Conservation (phyloP, 495 filamentous ascomycete species). For the Penicillium cinerascens region DNA sequence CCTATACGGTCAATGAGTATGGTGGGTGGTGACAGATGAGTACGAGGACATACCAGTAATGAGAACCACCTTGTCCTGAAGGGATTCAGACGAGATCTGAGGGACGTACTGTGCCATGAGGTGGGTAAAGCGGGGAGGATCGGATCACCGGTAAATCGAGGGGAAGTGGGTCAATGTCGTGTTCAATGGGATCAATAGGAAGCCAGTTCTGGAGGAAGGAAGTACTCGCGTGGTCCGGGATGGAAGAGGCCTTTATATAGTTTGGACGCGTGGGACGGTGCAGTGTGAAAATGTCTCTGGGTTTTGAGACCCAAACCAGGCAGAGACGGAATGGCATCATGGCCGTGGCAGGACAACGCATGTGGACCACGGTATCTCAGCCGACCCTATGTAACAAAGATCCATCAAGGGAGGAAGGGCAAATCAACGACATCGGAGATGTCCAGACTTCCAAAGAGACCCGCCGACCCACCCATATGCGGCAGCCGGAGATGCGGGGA, state of each 20-base stretch:
- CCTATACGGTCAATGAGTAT: slow-evolving; percentile 25
- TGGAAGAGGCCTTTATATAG: background rate
- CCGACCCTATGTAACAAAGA: background rate
- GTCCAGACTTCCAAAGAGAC: background rate
- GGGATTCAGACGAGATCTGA: slow-evolving; percentile 23
- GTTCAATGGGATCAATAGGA: background rate
- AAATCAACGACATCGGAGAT: background rate
- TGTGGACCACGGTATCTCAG: slow-evolving; percentile 4
- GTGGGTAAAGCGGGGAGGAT: background rate
- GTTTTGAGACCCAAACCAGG: background rate
- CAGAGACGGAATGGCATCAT: background rate
- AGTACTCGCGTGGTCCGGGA: background rate
- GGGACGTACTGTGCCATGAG: slow-evolving; percentile 27
- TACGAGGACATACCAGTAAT: slow-evolving; percentile 40
- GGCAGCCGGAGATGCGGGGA: background rate
- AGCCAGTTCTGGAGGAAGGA: background rate
- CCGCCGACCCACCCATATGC: background rate
- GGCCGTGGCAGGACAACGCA: background rate
- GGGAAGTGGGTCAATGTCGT: background rate
- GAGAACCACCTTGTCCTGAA: slow-evolving; percentile 44
- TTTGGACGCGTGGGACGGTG: background rate
- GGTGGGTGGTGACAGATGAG: too few species aligned
- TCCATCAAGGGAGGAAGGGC: background rate
- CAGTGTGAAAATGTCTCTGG: background rate
- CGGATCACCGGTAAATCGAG: background rate